phyloP scores from a whole-genome alignment of 176 grass and related monocot genomes.

The Ampelocalamus luodianensis region DNA sequence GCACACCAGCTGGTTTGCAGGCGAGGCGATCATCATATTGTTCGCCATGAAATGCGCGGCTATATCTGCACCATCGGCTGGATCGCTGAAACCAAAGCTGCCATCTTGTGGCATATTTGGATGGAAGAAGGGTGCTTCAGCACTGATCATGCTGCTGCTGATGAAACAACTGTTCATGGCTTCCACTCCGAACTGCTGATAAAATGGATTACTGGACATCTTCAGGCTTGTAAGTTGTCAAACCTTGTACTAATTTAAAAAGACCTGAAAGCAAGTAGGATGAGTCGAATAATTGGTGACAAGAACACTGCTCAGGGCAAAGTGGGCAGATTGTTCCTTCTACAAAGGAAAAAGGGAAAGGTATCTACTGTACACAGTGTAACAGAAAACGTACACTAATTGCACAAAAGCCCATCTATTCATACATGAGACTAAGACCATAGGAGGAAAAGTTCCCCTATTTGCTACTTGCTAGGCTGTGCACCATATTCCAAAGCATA shows the following conservation, averaged over 20 bases:
- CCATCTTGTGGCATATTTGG: conserved; percentile 34
- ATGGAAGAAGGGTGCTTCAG: conserved; percentile 48
- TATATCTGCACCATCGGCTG: background rate
- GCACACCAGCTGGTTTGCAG: conserved; percentile 53
- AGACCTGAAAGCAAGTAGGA: conserved; percentile 44
- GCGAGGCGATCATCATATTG: conserved; percentile 37
- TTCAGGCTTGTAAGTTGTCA: conserved; percentile 23
- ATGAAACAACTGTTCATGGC: conserved; percentile 53
- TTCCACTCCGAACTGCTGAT: conserved; percentile 53
- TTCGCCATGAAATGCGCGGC: conserved; percentile 34
- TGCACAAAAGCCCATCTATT: background rate
- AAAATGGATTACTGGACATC: conserved; percentile 53
- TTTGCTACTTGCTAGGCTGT: background rate
- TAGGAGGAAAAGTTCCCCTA: conserved; percentile 12
- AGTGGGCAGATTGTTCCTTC: conserved; percentile 38
- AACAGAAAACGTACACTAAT: conserved; percentile 33
- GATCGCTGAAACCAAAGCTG: conserved; percentile 31
- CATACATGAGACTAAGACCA: conserved; percentile 10
- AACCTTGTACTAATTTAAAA: conserved; percentile 47
- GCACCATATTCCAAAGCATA: conserved; percentile 30
- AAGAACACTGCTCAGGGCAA: conserved; percentile 42
- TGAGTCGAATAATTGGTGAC: conserved; percentile 29
- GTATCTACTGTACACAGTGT: background rate
- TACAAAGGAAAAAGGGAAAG: conserved; percentile 1
- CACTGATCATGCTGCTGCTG: conserved; percentile 32